phyloP scores from a whole-genome alignment of 169 alveolate genomes.

The Cryptosporidium tyzzeri region DNA sequence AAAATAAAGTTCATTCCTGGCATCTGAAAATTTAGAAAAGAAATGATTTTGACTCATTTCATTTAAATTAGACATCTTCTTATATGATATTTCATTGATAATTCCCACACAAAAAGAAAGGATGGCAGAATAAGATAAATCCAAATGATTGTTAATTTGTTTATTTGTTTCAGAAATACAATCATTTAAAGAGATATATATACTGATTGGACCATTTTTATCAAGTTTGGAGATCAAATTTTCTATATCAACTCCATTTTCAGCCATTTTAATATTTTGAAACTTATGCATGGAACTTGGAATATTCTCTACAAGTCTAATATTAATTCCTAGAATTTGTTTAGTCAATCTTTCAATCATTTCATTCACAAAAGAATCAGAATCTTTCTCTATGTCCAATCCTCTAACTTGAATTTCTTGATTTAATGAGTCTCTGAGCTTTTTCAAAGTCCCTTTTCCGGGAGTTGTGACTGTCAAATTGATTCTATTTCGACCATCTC shows the following conservation, averaged over 20 bases:
- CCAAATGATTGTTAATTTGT: background rate
- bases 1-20: conserved; percentile 19
- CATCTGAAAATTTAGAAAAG: background rate
- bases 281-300: background rate
- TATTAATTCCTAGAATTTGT: background rate
- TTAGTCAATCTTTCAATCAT: background rate
- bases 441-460: background rate
- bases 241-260: conserved; percentile 18
- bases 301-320: background rate
- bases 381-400: background rate
- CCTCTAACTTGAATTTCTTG: background rate
- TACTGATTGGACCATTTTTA: conserved; percentile 2
- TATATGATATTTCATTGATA: conserved; percentile 15
- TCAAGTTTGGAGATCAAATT: background rate
- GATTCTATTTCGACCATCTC: conserved; percentile 29
- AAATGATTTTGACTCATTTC: background rate
- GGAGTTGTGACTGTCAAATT: conserved; percentile 2
- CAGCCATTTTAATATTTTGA: background rate
- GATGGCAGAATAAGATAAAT: conserved; percentile 9
- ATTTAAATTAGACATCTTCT: background rate
- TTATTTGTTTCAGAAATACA: conserved; percentile 7
- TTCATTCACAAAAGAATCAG: background rate
- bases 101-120: conserved; percentile 30
- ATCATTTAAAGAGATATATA: conserved; percentile 6
- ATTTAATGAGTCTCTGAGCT: background rate